Evolutionary conservation across 768 basidiomycete genomes (phyloP), one percentile per base, ranked within the genome.

Genomic region (Hygrocybe coccinea): DNA sequence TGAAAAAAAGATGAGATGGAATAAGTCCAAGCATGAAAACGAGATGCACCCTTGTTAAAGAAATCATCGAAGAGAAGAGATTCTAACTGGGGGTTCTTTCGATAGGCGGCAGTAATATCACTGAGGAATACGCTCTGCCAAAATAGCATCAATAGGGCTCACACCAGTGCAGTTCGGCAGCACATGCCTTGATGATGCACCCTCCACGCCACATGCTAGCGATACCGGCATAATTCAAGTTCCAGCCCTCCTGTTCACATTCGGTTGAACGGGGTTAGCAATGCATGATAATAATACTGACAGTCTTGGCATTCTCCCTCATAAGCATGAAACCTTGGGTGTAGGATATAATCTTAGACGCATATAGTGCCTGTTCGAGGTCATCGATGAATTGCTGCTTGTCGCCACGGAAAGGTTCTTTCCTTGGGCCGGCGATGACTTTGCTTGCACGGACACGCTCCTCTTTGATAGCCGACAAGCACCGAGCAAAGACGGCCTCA

Each of bases 271-370:
- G 38, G 36, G 14, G 5, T 33, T 46, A 25, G 22, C 11, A 17
- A 24, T 24, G 34, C 24, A 5, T 29, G 48, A 21, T 15, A 47
- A 21, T 11, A 64, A 72, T 35, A 10, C 52, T 55, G 46, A 85
- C 87, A 80, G 97, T 94, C 72, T 92, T 91, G 43, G 95, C 97
- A 49, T 94, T 95, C 75, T 97, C 89, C 62, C 97, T 82, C 94
- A 99, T 97, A 67, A 99, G 84, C 85, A 99, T 95, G 81, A 98
- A 99, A 62, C 97, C 97, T 75, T 99, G 97, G 4, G 95, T 91
- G 80, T 99, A 99, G 29, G 95, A 98, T 66, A 97, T 95, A 73
- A 99, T 94, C 82, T 99, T 99, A 64, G 95, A 97, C 50, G 95
- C 97, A 75, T 99, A 99, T 56, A 99, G 81, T 47, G 95, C 97